A percentile compares a stretch with the other conserved stretches of the same genome.
Evolutionary conservation across 495 filamentous ascomycete genomes (phyloP).

Genomic region (Penicillium malachiteum): DNA sequence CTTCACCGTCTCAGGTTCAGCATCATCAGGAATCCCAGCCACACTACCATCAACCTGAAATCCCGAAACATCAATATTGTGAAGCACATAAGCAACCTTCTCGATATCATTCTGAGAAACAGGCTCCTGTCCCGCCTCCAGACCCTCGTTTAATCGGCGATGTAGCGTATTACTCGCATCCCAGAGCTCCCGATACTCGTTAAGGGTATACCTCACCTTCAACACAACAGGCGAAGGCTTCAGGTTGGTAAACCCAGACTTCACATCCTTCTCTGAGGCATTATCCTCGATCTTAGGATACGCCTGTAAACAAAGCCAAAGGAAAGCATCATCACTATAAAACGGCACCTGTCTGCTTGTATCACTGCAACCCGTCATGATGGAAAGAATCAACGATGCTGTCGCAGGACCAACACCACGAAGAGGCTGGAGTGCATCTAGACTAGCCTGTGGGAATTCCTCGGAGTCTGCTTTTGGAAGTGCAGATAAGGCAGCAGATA

Average conservation of each 20-base stretch:
- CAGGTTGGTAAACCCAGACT: neutral
- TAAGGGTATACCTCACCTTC: slow-evolving; percentile 61
- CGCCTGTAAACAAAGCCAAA: slow-evolving; percentile 56
- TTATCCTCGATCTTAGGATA: slow-evolving; percentile 10
- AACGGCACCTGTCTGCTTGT: slow-evolving; percentile 55
- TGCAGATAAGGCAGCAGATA: slow-evolving; percentile 45
- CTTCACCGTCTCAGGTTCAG: neutral
- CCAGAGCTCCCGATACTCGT: slow-evolving; percentile 61
- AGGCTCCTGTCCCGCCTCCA: slow-evolving; percentile 26
- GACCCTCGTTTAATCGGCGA: slow-evolving; percentile 37
- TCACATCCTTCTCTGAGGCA: neutral
- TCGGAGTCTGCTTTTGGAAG: slow-evolving; percentile 19
- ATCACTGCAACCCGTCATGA: slow-evolving; percentile 42
- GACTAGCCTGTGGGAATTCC: slow-evolving; percentile 43
- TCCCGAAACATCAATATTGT: slow-evolving; percentile 33
- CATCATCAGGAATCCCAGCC: neutral
- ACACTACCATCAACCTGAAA: slow-evolving; percentile 5
- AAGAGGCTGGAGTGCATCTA: slow-evolving; percentile 50
- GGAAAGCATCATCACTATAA: slow-evolving; percentile 74
- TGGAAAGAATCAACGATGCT: slow-evolving; percentile 66
- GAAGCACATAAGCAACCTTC: slow-evolving; percentile 63
- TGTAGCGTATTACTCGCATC: slow-evolving; percentile 31
- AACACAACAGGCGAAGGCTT: slow-evolving; percentile 41
- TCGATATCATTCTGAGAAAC: slow-evolving; percentile 62
- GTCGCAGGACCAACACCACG: slow-evolving; percentile 72